These are phyloP conservation scores for Fusarium sp. DNA, from an alignment of 2,329 filamentous ascomycete species.

Conservation along the genomic window DNA sequence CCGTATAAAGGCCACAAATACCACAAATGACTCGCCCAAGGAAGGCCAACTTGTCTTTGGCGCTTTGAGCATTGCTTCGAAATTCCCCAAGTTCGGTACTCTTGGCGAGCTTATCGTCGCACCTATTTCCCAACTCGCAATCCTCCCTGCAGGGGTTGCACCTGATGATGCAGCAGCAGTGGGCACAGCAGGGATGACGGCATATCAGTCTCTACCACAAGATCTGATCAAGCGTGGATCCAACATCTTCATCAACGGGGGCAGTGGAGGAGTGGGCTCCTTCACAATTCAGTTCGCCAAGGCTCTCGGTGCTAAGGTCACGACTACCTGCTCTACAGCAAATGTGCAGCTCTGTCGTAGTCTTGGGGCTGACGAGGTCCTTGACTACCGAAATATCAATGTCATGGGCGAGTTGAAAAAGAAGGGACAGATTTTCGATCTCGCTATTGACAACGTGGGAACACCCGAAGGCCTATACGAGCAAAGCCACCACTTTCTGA, in stretches of 20 bases:
- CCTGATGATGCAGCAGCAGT: no score
- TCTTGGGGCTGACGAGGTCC: slow-evolving; percentile 22
- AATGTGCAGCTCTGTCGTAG: slow-evolving; percentile 18
- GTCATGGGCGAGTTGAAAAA: neutral
- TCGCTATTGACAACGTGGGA: slow-evolving; percentile 32
- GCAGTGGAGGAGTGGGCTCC: slow-evolving; percentile 34
- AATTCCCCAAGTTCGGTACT: no score
- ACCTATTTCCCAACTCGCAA: no score
- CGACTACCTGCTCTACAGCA: slow-evolving; percentile 15
- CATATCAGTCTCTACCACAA: no score
- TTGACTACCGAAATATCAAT: slow-evolving; percentile 26
- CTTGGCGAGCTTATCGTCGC: no score
- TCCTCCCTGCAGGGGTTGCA: no score
- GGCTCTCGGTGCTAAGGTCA: slow-evolving; percentile 22
- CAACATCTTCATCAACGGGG: slow-evolving; percentile 33
- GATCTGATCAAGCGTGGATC: slow-evolving; percentile 1
- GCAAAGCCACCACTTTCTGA: slow-evolving; percentile 33
- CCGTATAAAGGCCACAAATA: no score
- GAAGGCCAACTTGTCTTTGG: no score
- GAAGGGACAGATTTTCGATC: slow-evolving; percentile 8
- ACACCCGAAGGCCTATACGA: slow-evolving; percentile 27
- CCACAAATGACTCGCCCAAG: no score
- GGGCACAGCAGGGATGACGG: no score
- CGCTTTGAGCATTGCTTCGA: no score
- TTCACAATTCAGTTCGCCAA: slow-evolving; percentile 40